These are phyloP conservation scores for Sambucus nigra DNA, from an alignment of 129 eudicot genomes.

Conservation along the genomic window DNA sequence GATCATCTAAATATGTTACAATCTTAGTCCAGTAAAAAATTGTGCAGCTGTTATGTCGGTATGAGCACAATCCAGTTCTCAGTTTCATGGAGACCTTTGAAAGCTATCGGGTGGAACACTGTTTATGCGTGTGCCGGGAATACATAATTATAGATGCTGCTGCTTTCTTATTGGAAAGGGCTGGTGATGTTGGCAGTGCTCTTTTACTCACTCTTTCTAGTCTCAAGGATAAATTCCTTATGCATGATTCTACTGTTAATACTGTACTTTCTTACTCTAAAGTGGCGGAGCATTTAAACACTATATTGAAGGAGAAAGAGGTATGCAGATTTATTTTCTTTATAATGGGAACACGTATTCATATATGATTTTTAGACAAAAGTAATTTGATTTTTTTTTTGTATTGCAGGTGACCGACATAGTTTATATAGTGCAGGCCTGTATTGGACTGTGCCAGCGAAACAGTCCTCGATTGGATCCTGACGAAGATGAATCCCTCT, in stretches of 20 bases:
- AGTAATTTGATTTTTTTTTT: neutral
- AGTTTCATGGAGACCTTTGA: conserved; percentile 85
- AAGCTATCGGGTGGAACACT: conserved; percentile 88
- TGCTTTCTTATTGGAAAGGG: conserved; percentile 90
- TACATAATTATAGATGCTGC: conserved; percentile 78
- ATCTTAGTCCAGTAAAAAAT: too few species aligned
- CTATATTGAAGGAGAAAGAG: conserved; percentile 50
- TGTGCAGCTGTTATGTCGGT: conserved; percentile 81
- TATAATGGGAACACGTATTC: neutral
- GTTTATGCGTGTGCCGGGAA: conserved; percentile 87
- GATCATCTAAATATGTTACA: too few species aligned
- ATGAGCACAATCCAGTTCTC: conserved; percentile 68
- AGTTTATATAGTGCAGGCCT: conserved; percentile 48
- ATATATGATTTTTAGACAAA: neutral
- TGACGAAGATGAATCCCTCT: conserved; percentile 78
- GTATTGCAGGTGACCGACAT: conserved; percentile 71
- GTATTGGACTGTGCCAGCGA: conserved; percentile 86
- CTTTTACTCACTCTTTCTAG: conserved; percentile 62
- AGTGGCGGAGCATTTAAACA: conserved; percentile 29
- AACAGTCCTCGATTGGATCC: conserved; percentile 86
- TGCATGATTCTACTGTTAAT: conserved; percentile 52
- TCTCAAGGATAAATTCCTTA: conserved; percentile 51
- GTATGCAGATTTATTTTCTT: conserved; percentile 21
- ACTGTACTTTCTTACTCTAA: conserved; percentile 22
- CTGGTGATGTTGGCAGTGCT: conserved; percentile 91